These are phyloP conservation scores for Emmonsiellopsis sp. DNA, from an alignment of 2,329 filamentous ascomycete genomes.

Conservation along the genomic window DNA sequence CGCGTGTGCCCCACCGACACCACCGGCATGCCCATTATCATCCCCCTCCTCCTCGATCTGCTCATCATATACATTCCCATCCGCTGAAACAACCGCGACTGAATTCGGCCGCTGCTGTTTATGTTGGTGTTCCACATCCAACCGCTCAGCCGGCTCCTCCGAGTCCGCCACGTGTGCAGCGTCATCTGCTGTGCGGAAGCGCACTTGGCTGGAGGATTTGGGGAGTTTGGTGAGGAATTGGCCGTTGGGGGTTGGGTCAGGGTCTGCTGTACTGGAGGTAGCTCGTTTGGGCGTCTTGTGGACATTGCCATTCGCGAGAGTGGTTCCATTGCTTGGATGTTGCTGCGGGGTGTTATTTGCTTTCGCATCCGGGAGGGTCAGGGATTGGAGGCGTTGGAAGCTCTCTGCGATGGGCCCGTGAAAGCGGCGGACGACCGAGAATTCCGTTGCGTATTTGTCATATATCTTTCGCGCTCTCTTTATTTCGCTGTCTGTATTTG, in stretches of 20 bases:
- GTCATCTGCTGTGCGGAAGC: slow-evolving; percentile 26
- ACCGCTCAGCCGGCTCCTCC: slow-evolving; percentile 11
- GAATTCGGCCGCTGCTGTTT: slow-evolving; percentile 26
- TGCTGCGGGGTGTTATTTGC: background rate
- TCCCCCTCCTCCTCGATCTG: slow-evolving; percentile 1
- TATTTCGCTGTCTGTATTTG: slow-evolving; percentile 26
- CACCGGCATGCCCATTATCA: background rate
- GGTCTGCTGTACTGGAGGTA: slow-evolving; percentile 20
- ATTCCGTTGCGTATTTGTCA: slow-evolving; percentile 34
- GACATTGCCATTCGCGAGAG: background rate
- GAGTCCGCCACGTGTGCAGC: slow-evolving; percentile 15
- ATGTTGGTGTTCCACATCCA: slow-evolving; percentile 17
- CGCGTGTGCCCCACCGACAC: background rate
- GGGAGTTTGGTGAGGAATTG: slow-evolving; percentile 14
- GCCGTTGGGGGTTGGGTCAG: slow-evolving; percentile 15
- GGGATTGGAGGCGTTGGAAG: slow-evolving; percentile 22
- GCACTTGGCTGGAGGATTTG: slow-evolving; percentile 21
- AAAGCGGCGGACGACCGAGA: slow-evolving; percentile 38
- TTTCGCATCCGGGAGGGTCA: background rate
- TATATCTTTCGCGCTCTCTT: slow-evolving; percentile 36
- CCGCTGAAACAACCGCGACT: slow-evolving; percentile 18
- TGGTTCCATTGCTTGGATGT: background rate
- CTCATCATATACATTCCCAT: slow-evolving; percentile 5
- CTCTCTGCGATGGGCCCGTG: slow-evolving; percentile 36
- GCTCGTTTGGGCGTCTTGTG: background rate